Evolutionary conservation across 2,329 filamentous ascomycete species (phyloP), one percentile per base, ranked within the genome.

Genomic region (Trichoderma polysporum): DNA sequence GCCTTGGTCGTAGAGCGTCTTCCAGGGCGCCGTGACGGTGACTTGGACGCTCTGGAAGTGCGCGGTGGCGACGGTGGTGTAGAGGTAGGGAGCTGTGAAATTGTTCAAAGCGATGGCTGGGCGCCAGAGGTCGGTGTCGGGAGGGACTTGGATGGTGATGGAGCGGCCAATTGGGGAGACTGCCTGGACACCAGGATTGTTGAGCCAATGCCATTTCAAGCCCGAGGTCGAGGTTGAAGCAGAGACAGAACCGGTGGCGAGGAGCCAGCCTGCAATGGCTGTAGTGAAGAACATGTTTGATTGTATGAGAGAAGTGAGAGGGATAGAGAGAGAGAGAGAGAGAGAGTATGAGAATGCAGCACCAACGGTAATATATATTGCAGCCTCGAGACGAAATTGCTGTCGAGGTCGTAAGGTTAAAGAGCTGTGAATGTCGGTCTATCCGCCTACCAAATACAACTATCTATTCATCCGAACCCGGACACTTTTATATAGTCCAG

Each of bases 1-100:
- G 67, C 69, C 69, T 31, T 70, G 69, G 60, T 70, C 69, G 69
- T 70, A 70, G 56, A 70, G 67, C 35, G 69, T 70, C 58, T 69
- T 67, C 69, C 69, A 70, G 27, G 69, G 67, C 1, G 41, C 69
- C 1, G 67, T 63, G 19, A 70, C 69, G 50, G 67, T 69, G 29
- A 69, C 69, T n/a, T 66, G 67, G 41, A 67, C 67, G 65, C 69
- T 69, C 15, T 31, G 27, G 52, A 70, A 70, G n/a, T 58, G 54
- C n/a, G 56, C 35, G 15, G 65, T 27, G 13, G 60, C 52, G 15
- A 70, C 12, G 4, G 54, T 60, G 8, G 69, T 70, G 64, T 69
- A 70, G 31, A 70, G 65, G 58, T 66, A 70, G 2, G 69, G 69
- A 4, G 69, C 69, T 8, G 69, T 70, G 65, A 70, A 70, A 41